Percentiles rank a stretch among this genome's conserved stretches.
These are phyloP conservation scores for Smittium culicis DNA, from an alignment of 371 early-diverging fungal genomes.

Conservation along the genomic window DNA sequence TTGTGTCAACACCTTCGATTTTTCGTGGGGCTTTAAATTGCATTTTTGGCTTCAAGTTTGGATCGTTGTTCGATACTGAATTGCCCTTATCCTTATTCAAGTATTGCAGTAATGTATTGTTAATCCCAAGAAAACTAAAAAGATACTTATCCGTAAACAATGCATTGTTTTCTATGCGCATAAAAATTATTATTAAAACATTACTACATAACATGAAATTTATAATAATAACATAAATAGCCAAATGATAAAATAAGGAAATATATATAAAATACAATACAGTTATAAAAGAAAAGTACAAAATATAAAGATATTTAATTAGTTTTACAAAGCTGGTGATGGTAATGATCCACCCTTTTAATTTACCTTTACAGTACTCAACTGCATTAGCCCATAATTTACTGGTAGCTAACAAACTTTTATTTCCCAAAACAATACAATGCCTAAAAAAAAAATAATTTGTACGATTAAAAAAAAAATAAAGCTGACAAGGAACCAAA, in stretches of 20 bases:
- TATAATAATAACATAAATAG: background rate
- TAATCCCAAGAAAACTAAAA: background rate
- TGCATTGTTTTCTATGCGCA: background rate
- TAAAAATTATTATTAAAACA: background rate
- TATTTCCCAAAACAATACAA: slow-evolving; percentile 10
- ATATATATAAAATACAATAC: too few species aligned
- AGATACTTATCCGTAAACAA: background rate
- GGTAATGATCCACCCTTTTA: too few species aligned
- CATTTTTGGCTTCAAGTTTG: too few species aligned
- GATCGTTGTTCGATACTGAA: too few species aligned
- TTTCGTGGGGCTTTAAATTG: too few species aligned
- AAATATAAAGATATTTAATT: too few species aligned
- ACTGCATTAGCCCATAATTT: slow-evolving; percentile 1
- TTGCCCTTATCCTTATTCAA: too few species aligned
- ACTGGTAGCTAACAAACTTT: background rate
- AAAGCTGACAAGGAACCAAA: background rate
- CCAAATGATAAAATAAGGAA: background rate
- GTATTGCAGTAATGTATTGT: background rate
- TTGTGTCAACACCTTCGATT: too few species aligned
- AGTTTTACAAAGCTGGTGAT: too few species aligned
- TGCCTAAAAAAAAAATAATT: slow-evolving; percentile 7
- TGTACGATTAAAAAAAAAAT: too few species aligned
- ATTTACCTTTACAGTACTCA: slow-evolving; percentile 9
- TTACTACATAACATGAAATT: background rate
- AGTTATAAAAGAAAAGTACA: too few species aligned